A percentile compares a stretch with the other conserved stretches of the same genome.
These are phyloP conservation scores for Shiraia bambusicola DNA, from an alignment of 2,329 filamentous ascomycete genomes.

Conservation along the genomic window DNA sequence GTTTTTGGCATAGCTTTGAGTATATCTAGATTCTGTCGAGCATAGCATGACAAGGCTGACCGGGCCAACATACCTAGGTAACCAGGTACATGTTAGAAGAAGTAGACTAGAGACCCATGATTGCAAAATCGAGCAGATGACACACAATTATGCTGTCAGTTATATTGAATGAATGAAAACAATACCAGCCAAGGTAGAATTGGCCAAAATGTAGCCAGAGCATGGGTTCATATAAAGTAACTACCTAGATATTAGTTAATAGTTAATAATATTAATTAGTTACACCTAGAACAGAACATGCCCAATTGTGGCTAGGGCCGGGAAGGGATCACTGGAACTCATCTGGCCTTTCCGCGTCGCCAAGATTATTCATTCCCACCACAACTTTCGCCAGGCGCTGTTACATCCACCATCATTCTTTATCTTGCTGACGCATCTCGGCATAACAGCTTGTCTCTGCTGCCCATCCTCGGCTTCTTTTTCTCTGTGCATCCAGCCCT, in stretches of 20 bases:
- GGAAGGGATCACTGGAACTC: slow-evolving; percentile 8
- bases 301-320: slow-evolving; percentile 22
- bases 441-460: background rate
- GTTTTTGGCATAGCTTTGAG: slow-evolving; percentile 16
- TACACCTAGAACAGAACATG: slow-evolving; percentile 22
- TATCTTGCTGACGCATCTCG: slow-evolving; percentile 2
- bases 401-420: slow-evolving; percentile 4
- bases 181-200: background rate
- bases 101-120: slow-evolving; percentile 31
- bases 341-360: slow-evolving; percentile 34
- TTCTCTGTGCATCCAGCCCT: background rate
- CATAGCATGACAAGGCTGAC: background rate
- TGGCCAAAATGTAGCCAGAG: slow-evolving; percentile 27
- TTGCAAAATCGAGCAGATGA: slow-evolving; percentile 2
- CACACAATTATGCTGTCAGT: no score
- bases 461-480: background rate
- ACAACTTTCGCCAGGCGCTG: slow-evolving; percentile 25
- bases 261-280: no score
- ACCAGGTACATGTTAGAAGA: background rate
- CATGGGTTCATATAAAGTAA: no score
- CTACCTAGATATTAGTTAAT: no score
- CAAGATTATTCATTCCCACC: slow-evolving; percentile 20
- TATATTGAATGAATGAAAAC: background rate
- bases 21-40: background rate
- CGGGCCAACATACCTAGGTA: background rate